Evolutionary conservation across 116 monocot species (phyloP).

Genomic region (Trichopus zeylanicus): DNA sequence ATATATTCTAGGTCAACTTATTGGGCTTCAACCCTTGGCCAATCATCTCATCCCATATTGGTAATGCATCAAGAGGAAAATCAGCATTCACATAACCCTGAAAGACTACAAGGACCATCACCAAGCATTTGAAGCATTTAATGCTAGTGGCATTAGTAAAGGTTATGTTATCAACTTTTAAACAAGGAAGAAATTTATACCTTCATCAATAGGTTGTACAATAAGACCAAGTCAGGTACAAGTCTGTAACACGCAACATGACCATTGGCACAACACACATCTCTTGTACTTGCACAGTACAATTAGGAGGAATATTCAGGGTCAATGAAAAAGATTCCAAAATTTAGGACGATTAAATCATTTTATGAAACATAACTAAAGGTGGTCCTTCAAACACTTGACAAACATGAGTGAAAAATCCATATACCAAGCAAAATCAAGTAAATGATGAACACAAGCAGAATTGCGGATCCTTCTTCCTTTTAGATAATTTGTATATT

Average conservation of each 20-base stretch:
- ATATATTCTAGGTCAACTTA: slow-evolving; percentile 66
- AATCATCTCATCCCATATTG: slow-evolving; percentile 15
- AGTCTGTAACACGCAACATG: slow-evolving; percentile 61
- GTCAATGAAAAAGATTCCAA: neutral
- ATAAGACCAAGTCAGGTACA: slow-evolving; percentile 37
- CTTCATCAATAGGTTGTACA: slow-evolving; percentile 88
- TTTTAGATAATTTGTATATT: neutral
- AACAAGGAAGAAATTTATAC: slow-evolving; percentile 13
- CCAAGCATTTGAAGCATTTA: too few relatives aligned
- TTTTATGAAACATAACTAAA: neutral
- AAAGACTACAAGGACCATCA: too few relatives aligned
- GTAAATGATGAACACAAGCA: neutral
- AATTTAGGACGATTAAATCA: neutral
- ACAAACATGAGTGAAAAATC: neutral
- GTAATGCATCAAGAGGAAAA: neutral
- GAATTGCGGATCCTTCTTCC: neutral
- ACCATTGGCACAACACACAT: slow-evolving; percentile 81
- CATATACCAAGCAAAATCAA: neutral
- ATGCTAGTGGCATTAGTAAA: neutral
- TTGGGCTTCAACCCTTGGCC: slow-evolving; percentile 76
- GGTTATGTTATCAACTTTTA: neutral
- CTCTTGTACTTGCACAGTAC: slow-evolving; percentile 34
- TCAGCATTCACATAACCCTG: too few relatives aligned
- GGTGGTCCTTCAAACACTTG: neutral
- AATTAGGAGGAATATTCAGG: neutral